Conservation (phyloP, 192 early-diverging fungal genomes). For the Umbelopsis ramanniana region DNA sequence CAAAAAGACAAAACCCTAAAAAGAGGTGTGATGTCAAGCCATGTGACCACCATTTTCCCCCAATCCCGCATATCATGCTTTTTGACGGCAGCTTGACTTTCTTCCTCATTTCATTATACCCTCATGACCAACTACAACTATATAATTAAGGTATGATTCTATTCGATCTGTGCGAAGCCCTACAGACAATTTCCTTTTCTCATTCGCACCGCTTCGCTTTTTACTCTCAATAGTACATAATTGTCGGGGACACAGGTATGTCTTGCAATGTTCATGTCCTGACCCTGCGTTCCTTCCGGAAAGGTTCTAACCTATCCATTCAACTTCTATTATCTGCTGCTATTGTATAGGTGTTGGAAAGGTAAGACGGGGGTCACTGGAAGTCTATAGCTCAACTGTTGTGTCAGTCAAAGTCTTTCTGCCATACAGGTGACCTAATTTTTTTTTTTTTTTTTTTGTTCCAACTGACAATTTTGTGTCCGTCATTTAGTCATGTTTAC, state of each 20-base stretch:
- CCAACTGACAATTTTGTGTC: too few species aligned
- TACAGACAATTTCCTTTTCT: too few species aligned
- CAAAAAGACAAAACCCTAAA: too few species aligned
- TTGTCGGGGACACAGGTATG: slow-evolving; percentile 81
- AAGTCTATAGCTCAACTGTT: neutral
- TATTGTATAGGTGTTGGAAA: slow-evolving; percentile 72
- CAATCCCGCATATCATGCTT: neutral
- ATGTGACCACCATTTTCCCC: neutral
- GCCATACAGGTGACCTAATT: neutral
- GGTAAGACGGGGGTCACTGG: slow-evolving; percentile 36
- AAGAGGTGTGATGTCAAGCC: neutral
- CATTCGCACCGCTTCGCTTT: too few species aligned
- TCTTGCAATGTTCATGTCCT: neutral
- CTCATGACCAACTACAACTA: slow-evolving; percentile 55
- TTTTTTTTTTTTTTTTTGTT: too few species aligned
- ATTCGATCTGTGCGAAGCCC: too few species aligned
- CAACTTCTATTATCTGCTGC: neutral
- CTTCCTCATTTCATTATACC: slow-evolving; percentile 2
- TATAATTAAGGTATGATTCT: slow-evolving; percentile 61
- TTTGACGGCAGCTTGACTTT: neutral
- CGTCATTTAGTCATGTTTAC: slow-evolving; percentile 63
- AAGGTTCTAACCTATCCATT: neutral
- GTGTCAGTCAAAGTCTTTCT: slow-evolving; percentile 13
- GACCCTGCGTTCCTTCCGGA: neutral
- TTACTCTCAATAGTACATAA: slow-evolving; percentile 68